phyloP scores from a whole-genome alignment of 768 basidiomycete species.

The Amyloporia xantha region DNA sequence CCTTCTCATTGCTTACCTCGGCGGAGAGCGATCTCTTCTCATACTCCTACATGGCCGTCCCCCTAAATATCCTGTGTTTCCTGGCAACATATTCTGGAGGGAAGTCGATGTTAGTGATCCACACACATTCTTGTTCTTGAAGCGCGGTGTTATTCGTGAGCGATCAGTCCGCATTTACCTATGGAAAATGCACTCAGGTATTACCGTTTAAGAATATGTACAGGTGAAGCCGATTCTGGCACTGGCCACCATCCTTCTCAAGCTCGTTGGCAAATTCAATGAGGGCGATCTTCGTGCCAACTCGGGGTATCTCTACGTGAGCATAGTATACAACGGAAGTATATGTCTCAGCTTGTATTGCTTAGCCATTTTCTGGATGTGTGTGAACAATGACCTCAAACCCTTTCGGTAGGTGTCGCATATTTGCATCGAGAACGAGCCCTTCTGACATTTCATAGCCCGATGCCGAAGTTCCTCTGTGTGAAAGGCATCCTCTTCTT shows the following conservation, averaged over 20 bases:
- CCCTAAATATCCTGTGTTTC: conserved; percentile 83
- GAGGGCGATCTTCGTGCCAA: conserved; percentile 82
- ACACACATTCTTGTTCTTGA: conserved; percentile 87
- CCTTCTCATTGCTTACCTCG: conserved; percentile 75
- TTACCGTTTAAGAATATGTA: conserved; percentile 71
- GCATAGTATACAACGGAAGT: conserved; percentile 76
- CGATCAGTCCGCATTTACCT: conserved; percentile 4
- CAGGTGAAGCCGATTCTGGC: conserved; percentile 93
- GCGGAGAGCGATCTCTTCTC: conserved; percentile 89
- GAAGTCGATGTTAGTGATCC: conserved; percentile 96
- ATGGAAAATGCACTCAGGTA: neutral
- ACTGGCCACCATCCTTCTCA: conserved; percentile 75
- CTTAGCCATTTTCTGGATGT: conserved; percentile 95
- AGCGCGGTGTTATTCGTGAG: conserved; percentile 91
- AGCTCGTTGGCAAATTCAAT: conserved; percentile 79
- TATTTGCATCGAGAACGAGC: neutral
- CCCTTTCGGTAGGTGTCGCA: conserved; percentile 64
- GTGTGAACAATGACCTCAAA: conserved; percentile 80
- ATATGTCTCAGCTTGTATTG: conserved; percentile 83
- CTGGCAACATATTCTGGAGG: conserved; percentile 70
- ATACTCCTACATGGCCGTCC: conserved; percentile 88
- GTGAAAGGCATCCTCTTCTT: conserved; percentile 98
- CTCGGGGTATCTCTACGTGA: conserved; percentile 90
- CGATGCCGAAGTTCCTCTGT: conserved; percentile 95
- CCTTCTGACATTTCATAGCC: conserved; percentile 35